Conservation (phyloP, 108 stramenopile genomes). For the Cyclostephanos invisitatus region DNA sequence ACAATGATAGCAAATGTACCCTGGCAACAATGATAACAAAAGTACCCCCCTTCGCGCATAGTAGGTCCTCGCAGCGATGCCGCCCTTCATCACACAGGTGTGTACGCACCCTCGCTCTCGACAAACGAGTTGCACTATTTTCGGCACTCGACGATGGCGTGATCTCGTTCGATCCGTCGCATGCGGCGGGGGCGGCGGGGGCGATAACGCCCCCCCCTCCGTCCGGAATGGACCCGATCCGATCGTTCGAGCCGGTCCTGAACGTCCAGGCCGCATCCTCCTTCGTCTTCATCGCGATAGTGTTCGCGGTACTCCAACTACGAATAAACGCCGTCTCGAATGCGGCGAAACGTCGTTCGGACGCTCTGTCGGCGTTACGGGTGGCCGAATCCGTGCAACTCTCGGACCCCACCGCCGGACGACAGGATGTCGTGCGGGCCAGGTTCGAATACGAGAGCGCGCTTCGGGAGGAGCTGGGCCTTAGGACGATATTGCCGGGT, state of each 20-base stretch:
- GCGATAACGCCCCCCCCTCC: no score
- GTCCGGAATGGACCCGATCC: constrained; percentile 28
- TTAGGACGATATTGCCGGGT: constrained; percentile 69
- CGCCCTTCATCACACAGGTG: not conserved
- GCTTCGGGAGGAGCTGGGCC: constrained; percentile 49
- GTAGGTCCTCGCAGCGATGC: not conserved
- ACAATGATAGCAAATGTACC: no score
- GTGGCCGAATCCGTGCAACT: constrained; percentile 56
- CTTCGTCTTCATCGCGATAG: constrained; percentile 57
- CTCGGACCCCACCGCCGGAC: constrained; percentile 23
- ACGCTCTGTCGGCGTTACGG: constrained; percentile 48
- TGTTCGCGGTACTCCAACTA: constrained; percentile 54
- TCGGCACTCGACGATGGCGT: not conserved
- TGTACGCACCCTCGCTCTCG: not conserved
- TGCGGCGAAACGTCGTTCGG: constrained; percentile 56
- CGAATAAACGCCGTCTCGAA: constrained; percentile 59
- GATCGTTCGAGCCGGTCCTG: constrained; percentile 60
- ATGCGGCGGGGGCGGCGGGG: no score
- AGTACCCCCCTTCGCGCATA: no score
- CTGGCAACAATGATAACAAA: no score
- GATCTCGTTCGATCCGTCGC: not conserved
- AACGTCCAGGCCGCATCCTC: constrained; percentile 62
- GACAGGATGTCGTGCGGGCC: constrained; percentile 25
- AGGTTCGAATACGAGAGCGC: constrained; percentile 57
- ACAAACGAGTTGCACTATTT: not conserved